A percentile compares a stretch with the other conserved stretches of the same genome.
Evolutionary conservation across 1,284 basidiomycete genomes (phyloP).

Genomic region (Sanguinoderma infundibulare): DNA sequence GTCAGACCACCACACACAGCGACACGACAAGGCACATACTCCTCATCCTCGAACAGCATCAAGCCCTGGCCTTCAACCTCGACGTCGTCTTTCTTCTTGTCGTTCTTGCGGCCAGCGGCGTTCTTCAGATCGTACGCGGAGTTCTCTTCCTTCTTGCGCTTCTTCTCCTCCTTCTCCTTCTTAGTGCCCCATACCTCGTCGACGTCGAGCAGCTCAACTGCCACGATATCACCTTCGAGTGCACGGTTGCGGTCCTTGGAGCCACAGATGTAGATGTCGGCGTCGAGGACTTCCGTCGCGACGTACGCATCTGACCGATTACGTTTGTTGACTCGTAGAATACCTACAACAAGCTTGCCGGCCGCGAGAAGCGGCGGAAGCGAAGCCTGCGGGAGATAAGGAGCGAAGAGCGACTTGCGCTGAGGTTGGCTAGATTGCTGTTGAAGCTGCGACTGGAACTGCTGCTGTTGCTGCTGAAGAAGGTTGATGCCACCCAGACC

Average conservation of each 20-base stretch:
- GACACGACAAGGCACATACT: slow-evolving; percentile 52
- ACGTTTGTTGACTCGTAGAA: slow-evolving; percentile 97
- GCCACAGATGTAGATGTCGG: slow-evolving; percentile 98
- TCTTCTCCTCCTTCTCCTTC: slow-evolving; percentile 99
- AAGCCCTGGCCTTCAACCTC: slow-evolving; percentile 99
- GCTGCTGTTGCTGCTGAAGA: slow-evolving; percentile 87
- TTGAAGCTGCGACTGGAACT: slow-evolving; percentile 89
- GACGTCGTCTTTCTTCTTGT: slow-evolving; percentile 99
- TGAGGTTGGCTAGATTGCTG: slow-evolving; percentile 90
- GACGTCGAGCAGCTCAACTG: slow-evolving; percentile 96
- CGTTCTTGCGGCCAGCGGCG: slow-evolving; percentile 83
- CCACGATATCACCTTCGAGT: slow-evolving; percentile 98
- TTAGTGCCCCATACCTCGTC: slow-evolving; percentile 99
- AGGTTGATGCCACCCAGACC: slow-evolving; percentile 81
- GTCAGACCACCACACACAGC: slow-evolving; percentile 20
- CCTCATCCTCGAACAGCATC: slow-evolving; percentile 96
- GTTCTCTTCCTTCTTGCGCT: slow-evolving; percentile 99
- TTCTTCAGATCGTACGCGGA: slow-evolving; percentile 87
- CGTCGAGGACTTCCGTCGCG: slow-evolving; percentile 97
- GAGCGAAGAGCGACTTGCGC: slow-evolving; percentile 98
- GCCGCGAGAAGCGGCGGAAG: slow-evolving; percentile 97
- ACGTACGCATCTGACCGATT: slow-evolving; percentile 99
- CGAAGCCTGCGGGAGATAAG: slow-evolving; percentile 97
- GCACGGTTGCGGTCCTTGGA: slow-evolving; percentile 99
- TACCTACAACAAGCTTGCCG: slow-evolving; percentile 97